These are phyloP conservation scores for Dioscorea dumetorum DNA, from an alignment of 106 monocot genomes.

Conservation along the genomic window DNA sequence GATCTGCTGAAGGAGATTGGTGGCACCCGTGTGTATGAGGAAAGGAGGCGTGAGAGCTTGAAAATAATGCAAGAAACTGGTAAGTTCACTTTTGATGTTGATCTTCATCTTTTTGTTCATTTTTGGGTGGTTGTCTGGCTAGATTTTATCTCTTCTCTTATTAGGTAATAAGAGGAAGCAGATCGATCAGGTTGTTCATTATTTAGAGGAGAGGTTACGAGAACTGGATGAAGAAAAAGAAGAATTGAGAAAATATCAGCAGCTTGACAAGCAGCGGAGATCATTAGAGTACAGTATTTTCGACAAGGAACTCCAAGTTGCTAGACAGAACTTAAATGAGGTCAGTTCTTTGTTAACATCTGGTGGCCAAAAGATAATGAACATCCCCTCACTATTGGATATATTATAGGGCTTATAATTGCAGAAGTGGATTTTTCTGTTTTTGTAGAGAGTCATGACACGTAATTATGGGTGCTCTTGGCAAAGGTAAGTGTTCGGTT, in stretches of 20 bases:
- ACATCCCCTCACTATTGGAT: no score
- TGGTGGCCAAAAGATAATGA: no score
- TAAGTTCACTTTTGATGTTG: conserved; percentile 19
- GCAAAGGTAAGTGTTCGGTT: no score
- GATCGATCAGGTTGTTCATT: conserved; percentile 98
- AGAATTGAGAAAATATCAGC: conserved; percentile 89
- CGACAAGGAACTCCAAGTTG: conserved; percentile 82
- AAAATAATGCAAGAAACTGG: conserved; percentile 99
- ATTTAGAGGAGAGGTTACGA: conserved; percentile 82
- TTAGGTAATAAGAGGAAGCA: conserved; percentile 90
- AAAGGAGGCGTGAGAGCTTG: conserved; percentile 89
- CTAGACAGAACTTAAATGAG: conserved; percentile 61
- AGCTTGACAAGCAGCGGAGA: conserved; percentile 89
- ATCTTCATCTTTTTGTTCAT: background rate
- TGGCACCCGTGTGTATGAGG: conserved; percentile 96
- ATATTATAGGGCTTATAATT: no score
- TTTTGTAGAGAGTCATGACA: no score
- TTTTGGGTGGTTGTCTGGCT: background rate
- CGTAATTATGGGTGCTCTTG: no score
- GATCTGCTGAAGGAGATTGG: conserved; percentile 98
- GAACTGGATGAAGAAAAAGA: conserved; percentile 99
- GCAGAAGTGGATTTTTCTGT: no score
- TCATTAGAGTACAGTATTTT: conserved; percentile 91
- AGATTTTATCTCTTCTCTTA: background rate
- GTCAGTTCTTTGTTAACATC: conserved; percentile 21